Conservation (phyloP, 176 grass and related monocot species). For the Bothriochloa decipiens region DNA sequence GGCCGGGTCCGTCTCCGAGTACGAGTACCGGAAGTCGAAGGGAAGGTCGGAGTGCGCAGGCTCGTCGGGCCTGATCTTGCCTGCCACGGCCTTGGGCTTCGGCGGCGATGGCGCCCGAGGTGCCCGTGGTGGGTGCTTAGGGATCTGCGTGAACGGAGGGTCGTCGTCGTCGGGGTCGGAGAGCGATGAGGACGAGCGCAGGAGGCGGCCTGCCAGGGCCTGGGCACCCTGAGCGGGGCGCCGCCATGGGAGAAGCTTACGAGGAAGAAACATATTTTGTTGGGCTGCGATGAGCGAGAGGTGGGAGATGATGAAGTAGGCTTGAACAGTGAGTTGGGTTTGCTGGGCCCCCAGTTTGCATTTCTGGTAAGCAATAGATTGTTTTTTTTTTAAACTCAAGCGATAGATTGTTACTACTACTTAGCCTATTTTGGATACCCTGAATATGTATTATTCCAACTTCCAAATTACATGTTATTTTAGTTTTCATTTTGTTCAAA, state of each 20-base stretch:
- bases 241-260: conserved; percentile 43
- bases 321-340: background rate
- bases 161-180: conserved; percentile 43
- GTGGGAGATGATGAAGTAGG: background rate
- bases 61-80: conserved; percentile 47
- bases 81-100: conserved; percentile 15
- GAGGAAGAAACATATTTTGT: conserved; percentile 23
- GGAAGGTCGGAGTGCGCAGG: conserved; percentile 57
- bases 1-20: conserved; percentile 57
- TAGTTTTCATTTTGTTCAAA: too few species aligned
- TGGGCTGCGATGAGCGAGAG: background rate
- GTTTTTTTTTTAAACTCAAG: too few species aligned
- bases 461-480: too few species aligned
- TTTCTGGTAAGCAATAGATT: background rate
- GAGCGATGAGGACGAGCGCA: conserved; percentile 11
- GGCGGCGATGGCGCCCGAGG: background rate
- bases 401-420: too few species aligned
- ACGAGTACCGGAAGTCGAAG: conserved; percentile 70
- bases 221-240: background rate
- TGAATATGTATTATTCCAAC: too few species aligned
- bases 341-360: background rate
- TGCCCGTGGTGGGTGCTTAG: background rate
- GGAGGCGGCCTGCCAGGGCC: conserved; percentile 28
- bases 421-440: too few species aligned
- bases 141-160: conserved; percentile 45